Conservation (phyloP, 2,329 filamentous ascomycete species). For the Mycosphaerelloides madeirae region DNA sequence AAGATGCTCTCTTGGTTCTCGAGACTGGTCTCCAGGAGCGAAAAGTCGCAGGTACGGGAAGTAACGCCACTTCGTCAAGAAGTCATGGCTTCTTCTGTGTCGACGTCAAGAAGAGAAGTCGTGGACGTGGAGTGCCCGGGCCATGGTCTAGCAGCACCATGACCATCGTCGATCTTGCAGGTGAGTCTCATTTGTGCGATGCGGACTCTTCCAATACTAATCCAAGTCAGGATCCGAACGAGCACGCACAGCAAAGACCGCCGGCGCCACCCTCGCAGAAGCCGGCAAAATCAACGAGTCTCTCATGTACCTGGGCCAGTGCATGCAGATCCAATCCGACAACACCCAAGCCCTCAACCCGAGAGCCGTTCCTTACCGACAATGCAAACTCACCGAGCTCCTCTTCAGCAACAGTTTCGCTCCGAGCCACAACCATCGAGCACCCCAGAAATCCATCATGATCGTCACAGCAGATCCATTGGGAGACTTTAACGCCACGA, state of each 20-base stretch:
- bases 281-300: constrained; percentile 98
- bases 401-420: constrained; percentile 49
- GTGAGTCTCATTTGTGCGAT: constrained; percentile 38
- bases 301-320: constrained; percentile 96
- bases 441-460: constrained; percentile 87
- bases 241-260: constrained; percentile 87
- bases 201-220: constrained; percentile 15
- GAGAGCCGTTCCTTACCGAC: constrained; percentile 69
- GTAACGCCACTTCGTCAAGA: constrained; percentile 85
- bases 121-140: constrained; percentile 43
- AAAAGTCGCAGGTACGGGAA: constrained; percentile 82
- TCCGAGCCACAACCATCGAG: constrained; percentile 42
- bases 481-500: constrained; percentile 94
- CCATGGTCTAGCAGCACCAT: constrained; percentile 73
- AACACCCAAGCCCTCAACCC: constrained; percentile 53
- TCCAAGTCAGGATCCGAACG: constrained; percentile 65
- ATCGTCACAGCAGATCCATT: constrained; percentile 90
- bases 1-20: constrained; percentile 82
- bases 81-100: constrained; percentile 96
- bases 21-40: constrained; percentile 85
- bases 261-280: constrained; percentile 85
- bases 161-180: constrained; percentile 87
- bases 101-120: constrained; percentile 79
- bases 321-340: constrained; percentile 89
- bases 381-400: constrained; percentile 51